These are phyloP conservation scores for Tilletia walkeri DNA, from an alignment of 1,284 basidiomycete genomes.

Conservation along the genomic window DNA sequence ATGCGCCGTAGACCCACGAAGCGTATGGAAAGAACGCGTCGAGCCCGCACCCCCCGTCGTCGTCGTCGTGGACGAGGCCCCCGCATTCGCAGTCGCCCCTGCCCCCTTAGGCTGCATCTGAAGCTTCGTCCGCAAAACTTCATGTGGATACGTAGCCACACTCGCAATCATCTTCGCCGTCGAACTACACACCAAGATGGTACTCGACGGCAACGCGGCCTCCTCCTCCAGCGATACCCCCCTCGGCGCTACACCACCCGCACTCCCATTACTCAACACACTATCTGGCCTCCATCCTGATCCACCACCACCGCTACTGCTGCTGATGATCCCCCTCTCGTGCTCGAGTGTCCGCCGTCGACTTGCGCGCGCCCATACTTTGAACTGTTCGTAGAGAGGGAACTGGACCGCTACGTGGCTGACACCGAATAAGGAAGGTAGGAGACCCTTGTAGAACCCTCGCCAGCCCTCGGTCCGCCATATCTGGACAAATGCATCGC, in stretches of 20 bases:
- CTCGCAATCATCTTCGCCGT: conserved; percentile 54
- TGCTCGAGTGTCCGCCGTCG: conserved; percentile 1
- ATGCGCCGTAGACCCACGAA: conserved; percentile 60
- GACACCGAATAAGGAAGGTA: conserved; percentile 50
- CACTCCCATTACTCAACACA: neutral
- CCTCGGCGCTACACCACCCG: neutral
- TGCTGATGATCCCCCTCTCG: conserved; percentile 10
- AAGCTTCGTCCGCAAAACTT: conserved; percentile 50
- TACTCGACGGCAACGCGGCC: conserved; percentile 27
- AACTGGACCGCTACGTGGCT: conserved; percentile 54
- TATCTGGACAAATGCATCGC: conserved; percentile 51
- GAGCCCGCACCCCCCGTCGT: neutral
- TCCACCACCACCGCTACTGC: neutral
- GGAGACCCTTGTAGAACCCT: conserved; percentile 51
- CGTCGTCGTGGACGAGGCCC: neutral
- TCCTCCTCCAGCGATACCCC: conserved; percentile 15
- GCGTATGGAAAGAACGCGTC: conserved; percentile 18
- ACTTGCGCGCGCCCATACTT: conserved; percentile 25
- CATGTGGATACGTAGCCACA: conserved; percentile 53
- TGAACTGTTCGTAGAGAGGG: conserved; percentile 53
- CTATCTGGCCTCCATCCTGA: neutral
- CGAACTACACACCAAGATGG: conserved; percentile 47
- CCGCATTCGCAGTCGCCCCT: neutral
- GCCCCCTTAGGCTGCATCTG: conserved; percentile 45
- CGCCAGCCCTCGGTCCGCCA: conserved; percentile 40